Conservation (phyloP, 2,329 filamentous ascomycete genomes). For the Xylariaceae sp. region DNA sequence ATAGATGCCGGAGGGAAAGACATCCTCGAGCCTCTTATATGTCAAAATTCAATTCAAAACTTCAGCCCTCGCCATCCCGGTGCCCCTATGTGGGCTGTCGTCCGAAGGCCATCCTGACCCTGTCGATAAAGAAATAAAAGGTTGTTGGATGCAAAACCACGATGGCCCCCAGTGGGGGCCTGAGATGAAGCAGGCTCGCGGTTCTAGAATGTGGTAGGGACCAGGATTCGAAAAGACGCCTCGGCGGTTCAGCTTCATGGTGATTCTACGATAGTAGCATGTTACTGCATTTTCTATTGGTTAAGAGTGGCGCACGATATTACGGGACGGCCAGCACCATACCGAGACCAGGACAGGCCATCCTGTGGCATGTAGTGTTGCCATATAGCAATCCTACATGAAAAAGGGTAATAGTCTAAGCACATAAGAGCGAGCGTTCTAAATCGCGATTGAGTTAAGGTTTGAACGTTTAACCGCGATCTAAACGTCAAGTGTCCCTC, state of each 20-base stretch:
- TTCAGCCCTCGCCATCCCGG: not conserved
- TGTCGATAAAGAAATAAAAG: not conserved
- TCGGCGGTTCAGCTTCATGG: not conserved
- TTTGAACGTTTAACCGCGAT: not conserved
- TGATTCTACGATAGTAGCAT: not conserved
- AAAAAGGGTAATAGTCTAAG: not conserved
- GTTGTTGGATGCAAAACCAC: slow-evolving; percentile 17
- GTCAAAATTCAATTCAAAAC: not conserved
- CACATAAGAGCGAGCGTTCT: not conserved
- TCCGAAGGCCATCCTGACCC: not conserved
- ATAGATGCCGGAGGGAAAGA: not conserved
- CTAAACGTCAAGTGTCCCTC: not conserved
- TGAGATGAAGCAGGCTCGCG: slow-evolving; percentile 4
- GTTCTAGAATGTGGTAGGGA: not conserved
- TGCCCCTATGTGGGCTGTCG: not conserved
- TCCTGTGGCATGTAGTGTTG: not conserved
- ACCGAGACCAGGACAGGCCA: not conserved
- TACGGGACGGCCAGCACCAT: not conserved
- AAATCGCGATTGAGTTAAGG: slow-evolving; percentile 1
- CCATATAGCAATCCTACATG: not conserved
- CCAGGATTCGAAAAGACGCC: not conserved
- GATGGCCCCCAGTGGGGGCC: not conserved
- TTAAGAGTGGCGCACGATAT: not conserved
- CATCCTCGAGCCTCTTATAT: slow-evolving; percentile 13
- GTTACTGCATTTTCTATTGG: not conserved